A percentile compares a stretch with the other conserved stretches of the same genome.
phyloP scores from a whole-genome alignment of 768 basidiomycete genomes.

The Suillus plorans region DNA sequence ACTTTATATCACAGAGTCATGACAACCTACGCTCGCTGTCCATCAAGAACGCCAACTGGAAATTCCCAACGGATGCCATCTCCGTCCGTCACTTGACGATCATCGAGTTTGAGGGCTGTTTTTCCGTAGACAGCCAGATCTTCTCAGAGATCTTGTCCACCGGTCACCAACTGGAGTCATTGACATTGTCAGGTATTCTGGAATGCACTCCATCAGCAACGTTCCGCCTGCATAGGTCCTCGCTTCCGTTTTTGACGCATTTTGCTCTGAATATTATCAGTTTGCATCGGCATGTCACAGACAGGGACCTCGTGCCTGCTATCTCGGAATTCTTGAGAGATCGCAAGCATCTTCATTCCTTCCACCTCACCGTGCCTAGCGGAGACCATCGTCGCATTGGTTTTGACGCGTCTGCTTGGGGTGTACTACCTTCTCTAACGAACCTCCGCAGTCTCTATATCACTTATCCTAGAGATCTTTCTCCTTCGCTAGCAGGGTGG shows the following conservation, averaged over 20 bases:
- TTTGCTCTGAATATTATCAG: slow-evolving; percentile 55
- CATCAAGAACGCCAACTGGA: slow-evolving; percentile 55
- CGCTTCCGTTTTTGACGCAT: slow-evolving; percentile 63
- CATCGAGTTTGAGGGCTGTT: slow-evolving; percentile 59
- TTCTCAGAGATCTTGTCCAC: slow-evolving; percentile 60
- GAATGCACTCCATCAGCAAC: slow-evolving; percentile 50
- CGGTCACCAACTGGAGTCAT: slow-evolving; percentile 63
- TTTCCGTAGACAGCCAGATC: slow-evolving; percentile 48
- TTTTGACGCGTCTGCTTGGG: slow-evolving; percentile 71
- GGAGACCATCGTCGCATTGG: slow-evolving; percentile 53
- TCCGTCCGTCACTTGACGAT: slow-evolving; percentile 64
- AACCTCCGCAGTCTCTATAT: slow-evolving; percentile 56
- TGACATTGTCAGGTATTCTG: slow-evolving; percentile 54
- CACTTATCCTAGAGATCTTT: slow-evolving; percentile 62
- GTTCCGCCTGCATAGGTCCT: slow-evolving; percentile 43
- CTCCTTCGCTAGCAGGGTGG: slow-evolving; percentile 65
- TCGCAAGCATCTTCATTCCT: slow-evolving; percentile 48
- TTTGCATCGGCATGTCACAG: slow-evolving; percentile 43
- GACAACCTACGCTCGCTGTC: slow-evolving; percentile 52
- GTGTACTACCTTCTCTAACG: slow-evolving; percentile 59
- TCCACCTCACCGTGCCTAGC: slow-evolving; percentile 47
- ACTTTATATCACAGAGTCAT: slow-evolving; percentile 54
- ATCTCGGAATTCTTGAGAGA: slow-evolving; percentile 66
- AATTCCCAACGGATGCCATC: slow-evolving; percentile 52
- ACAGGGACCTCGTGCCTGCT: slow-evolving; percentile 68